Evolutionary conservation across 306 rosid genomes (phyloP).

Genomic region (Rubus parviflorus): DNA sequence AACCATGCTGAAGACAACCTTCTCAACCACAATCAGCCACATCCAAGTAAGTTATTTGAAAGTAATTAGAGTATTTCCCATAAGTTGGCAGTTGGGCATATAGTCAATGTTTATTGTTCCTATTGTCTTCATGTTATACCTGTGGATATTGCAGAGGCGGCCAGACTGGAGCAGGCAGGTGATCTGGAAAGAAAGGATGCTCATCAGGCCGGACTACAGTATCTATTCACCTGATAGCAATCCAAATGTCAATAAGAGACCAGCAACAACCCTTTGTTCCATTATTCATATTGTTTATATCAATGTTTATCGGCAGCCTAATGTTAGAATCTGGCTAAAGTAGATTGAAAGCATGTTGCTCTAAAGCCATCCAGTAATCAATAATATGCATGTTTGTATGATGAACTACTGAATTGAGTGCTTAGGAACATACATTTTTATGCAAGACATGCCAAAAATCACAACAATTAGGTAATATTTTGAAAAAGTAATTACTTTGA

Average conservation of each 20-base stretch:
- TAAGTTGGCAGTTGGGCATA: neutral
- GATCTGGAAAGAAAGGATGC: slow-evolving; percentile 81
- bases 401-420: too few relatives aligned
- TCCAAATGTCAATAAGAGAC: slow-evolving; percentile 26
- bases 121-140: slow-evolving; percentile 42
- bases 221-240: slow-evolving; percentile 72
- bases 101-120: neutral
- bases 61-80: neutral
- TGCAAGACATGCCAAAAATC: too few relatives aligned
- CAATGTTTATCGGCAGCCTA: slow-evolving; percentile 6
- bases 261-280: slow-evolving; percentile 6
- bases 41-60: neutral
- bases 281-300: slow-evolving; percentile 8
- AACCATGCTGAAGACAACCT: neutral
- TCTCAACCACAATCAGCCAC: neutral
- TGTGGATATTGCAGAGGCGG: slow-evolving; percentile 83
- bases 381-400: too few relatives aligned
- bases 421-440: too few relatives aligned
- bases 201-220: slow-evolving; percentile 95
- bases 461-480: too few relatives aligned
- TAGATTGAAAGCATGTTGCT: slow-evolving; percentile 14
- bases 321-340: slow-evolving; percentile 21
- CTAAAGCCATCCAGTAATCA: neutral
- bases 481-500: too few relatives aligned
- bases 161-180: slow-evolving; percentile 66